Evolutionary conservation across 331 rosid species (phyloP), one percentile per base, ranked within the genome.

Genomic region (Quercus phellos): DNA sequence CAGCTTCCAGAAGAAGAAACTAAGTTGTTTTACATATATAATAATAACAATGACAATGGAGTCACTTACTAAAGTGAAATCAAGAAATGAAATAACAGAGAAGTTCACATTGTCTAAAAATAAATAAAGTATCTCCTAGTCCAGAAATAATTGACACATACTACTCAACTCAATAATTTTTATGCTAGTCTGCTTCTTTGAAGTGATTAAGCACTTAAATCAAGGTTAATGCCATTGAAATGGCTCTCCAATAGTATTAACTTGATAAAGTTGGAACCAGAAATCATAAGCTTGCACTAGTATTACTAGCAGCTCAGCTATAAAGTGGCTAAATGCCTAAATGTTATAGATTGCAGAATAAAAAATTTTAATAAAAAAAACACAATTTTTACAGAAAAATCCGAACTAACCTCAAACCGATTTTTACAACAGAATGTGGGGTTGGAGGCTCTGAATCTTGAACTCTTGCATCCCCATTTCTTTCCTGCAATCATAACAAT

Each of bases 391-490:
- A 24, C 77, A 55, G 30, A 60, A 35, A 24, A 27, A 55, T 74
- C 71, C 73, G 24, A 83, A 83, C 87, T 60, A 61, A 95, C 99
- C 99, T 91, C 77, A 86, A 87, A 80, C 97, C 90, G 96, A 92
- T 92, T 89, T 90, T 92, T 67, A 84, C 13, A 78, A 92, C 79
- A 79, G 96, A 84, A 87, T 87, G 97, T 35, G 99, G 98, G 78
- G 99, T 95, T 54, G 93, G 92, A 80, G 98, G 98, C 87, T 92
- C 99, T 19, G 97, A 95, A 73, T 91, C 99, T 73, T 79, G 97
- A 79, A 81, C 83, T 81, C 78, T 95, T 21, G 86, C 86, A n/a
- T 91, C 96, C 14, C 94, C 92, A 89, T 87, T 92, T 87, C 92
- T 89, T 75, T 90, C 98, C 98, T 94, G 87, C 79, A 85, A 84